A percentile compares a stretch with the other conserved stretches of the same genome.
Evolutionary conservation across 768 basidiomycete species (phyloP).

Genomic region (Neoboletus subvelutipes): DNA sequence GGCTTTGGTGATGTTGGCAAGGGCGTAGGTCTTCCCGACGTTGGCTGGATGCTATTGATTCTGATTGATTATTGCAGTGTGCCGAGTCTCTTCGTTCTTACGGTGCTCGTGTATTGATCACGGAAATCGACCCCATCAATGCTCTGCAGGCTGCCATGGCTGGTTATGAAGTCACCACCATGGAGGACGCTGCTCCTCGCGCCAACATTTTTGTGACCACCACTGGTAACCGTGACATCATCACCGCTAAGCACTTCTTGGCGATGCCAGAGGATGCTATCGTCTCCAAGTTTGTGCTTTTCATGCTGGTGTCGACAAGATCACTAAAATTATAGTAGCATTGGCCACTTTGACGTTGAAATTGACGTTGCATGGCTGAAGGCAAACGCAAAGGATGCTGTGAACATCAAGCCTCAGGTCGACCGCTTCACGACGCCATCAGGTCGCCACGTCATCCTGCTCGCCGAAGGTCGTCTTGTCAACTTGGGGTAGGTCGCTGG

Average conservation of each 20-base stretch:
- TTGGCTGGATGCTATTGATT: neutral
- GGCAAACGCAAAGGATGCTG: slow-evolving; percentile 75
- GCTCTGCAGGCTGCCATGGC: slow-evolving; percentile 99
- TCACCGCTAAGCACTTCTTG: slow-evolving; percentile 85
- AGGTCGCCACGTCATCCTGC: slow-evolving; percentile 94
- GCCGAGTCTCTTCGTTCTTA: slow-evolving; percentile 97
- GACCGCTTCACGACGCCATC: slow-evolving; percentile 93
- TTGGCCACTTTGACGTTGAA: slow-evolving; percentile 84
- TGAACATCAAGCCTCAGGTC: slow-evolving; percentile 98
- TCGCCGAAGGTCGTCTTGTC: slow-evolving; percentile 98
- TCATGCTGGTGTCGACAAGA: neutral
- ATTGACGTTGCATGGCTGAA: slow-evolving; percentile 99
- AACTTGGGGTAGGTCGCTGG: slow-evolving; percentile 77
- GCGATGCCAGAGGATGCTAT: slow-evolving; percentile 99
- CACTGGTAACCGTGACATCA: slow-evolving; percentile 98
- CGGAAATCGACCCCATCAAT: slow-evolving; percentile 99
- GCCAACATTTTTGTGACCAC: slow-evolving; percentile 96
- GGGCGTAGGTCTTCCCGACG: slow-evolving; percentile 63
- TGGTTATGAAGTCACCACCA: slow-evolving; percentile 97
- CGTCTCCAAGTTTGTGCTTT: slow-evolving; percentile 85
- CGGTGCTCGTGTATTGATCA: slow-evolving; percentile 92
- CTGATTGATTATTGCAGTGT: slow-evolving; percentile 55
- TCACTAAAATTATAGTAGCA: slow-evolving; percentile 43
- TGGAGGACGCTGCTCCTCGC: slow-evolving; percentile 93
- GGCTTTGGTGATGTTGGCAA: slow-evolving; percentile 99